Evolutionary conservation across 139 green algal genomes (phyloP).

Genomic region (Desmodesmus armatus): DNA sequence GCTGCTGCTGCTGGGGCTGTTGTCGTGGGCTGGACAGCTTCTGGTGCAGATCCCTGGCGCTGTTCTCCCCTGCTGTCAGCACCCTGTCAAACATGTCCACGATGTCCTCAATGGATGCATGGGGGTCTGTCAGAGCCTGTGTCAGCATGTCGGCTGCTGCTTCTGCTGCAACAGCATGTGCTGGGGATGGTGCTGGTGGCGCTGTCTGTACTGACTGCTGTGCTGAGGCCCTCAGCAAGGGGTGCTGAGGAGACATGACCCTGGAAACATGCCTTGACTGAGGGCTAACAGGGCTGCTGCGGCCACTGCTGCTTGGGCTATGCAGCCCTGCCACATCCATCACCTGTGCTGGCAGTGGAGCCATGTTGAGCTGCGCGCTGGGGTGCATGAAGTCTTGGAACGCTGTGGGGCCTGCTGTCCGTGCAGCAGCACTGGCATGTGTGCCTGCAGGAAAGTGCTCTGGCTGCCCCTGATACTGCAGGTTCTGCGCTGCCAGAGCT

Average conservation of each 20-base stretch:
- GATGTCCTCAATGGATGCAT: slow-evolving; percentile 25
- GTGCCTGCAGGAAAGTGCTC: not conserved
- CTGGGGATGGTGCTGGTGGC: not conserved
- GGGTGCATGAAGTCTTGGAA: too few species aligned
- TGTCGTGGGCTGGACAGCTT: not conserved
- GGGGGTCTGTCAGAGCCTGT: slow-evolving; percentile 13
- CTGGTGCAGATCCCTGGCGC: not conserved
- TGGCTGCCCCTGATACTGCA: not conserved
- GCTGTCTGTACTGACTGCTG: too few species aligned
- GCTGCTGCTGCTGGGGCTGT: not conserved
- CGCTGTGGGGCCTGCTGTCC: too few species aligned
- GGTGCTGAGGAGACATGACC: too few species aligned
- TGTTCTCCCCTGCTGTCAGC: not conserved
- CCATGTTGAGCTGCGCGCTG: too few species aligned
- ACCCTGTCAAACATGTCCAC: not conserved
- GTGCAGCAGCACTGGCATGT: too few species aligned
- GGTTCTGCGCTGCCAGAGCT: not conserved
- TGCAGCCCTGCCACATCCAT: not conserved
- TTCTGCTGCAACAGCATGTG: not conserved
- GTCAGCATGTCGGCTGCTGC: slow-evolving; percentile 25
- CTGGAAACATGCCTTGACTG: not conserved
- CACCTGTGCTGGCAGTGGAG: not conserved
- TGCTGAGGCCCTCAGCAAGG: not conserved
- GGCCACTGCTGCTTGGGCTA: not conserved
- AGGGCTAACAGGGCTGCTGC: not conserved